These are phyloP conservation scores for Xylaria grammica DNA, from an alignment of 495 filamentous ascomycete genomes.

Conservation along the genomic window DNA sequence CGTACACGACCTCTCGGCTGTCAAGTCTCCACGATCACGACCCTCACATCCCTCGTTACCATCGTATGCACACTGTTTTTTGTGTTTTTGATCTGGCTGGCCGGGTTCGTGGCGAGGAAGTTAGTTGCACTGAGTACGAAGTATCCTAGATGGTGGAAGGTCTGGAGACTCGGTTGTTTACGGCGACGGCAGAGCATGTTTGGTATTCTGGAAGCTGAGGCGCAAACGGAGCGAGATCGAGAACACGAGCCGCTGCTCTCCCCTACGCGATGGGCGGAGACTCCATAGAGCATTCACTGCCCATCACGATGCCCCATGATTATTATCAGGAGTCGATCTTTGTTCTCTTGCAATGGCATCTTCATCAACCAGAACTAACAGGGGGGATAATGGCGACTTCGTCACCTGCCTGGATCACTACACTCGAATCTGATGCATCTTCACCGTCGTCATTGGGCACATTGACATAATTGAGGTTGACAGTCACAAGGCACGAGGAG, in stretches of 20 bases:
- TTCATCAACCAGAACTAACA: constrained; percentile 77
- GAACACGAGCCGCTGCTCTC: constrained; percentile 13
- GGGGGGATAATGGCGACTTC: constrained; percentile 96
- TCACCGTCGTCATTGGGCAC: constrained; percentile 51
- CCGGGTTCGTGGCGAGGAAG: constrained; percentile 24
- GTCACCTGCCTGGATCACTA: constrained; percentile 73
- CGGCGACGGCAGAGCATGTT: background rate
- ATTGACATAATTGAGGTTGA: constrained; percentile 91
- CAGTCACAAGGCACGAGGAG: constrained; percentile 76
- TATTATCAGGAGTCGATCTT: background rate
- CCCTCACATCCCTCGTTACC: constrained; percentile 46
- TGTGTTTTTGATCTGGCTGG: constrained; percentile 36
- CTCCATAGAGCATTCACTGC: background rate
- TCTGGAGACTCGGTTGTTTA: constrained; percentile 24
- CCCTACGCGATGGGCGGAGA: background rate
- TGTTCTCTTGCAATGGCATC: background rate
- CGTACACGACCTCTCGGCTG: constrained; percentile 54
- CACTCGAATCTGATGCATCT: constrained; percentile 34
- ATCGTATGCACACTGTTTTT: constrained; percentile 45
- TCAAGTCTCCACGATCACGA: constrained; percentile 57
- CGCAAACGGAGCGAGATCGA: background rate
- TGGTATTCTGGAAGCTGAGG: background rate
- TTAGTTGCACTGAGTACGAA: constrained; percentile 29
- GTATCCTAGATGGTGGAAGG: constrained; percentile 42
- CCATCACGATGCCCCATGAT: too few relatives aligned